Percentiles rank a stretch among this genome's conserved stretches.
phyloP scores from a whole-genome alignment of 768 basidiomycete species.

The Daedalea quercina region DNA sequence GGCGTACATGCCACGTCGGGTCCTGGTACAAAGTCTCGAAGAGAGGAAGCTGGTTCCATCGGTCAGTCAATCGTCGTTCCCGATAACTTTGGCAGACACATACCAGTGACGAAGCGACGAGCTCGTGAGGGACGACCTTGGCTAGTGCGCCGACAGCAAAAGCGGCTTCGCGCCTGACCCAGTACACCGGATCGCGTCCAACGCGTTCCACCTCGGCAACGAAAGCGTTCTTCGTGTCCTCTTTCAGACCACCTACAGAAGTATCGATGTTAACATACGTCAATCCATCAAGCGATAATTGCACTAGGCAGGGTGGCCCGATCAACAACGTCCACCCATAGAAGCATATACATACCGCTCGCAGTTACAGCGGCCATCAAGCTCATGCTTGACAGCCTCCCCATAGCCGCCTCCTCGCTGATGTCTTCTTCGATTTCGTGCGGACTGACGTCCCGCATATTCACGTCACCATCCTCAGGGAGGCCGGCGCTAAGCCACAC shows the following conservation, averaged over 20 bases:
- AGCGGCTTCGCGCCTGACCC: constrained; percentile 81
- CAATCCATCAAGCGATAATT: background rate
- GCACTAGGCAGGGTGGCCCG: background rate
- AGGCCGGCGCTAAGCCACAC: constrained; percentile 3
- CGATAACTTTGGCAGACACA: constrained; percentile 15
- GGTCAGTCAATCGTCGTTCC: background rate
- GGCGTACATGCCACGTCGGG: constrained; percentile 73
- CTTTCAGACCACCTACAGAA: constrained; percentile 43
- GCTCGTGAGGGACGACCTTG: constrained; percentile 75
- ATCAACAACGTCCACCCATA: background rate
- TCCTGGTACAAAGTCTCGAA: constrained; percentile 70
- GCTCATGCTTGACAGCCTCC: constrained; percentile 88
- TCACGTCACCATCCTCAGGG: constrained; percentile 2
- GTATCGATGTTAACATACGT: background rate
- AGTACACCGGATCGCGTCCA: constrained; percentile 57
- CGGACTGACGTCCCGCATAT: constrained; percentile 4
- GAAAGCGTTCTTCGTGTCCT: constrained; percentile 54
- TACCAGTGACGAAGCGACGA: constrained; percentile 60
- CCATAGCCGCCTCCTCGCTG: constrained; percentile 73
- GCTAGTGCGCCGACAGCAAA: constrained; percentile 86
- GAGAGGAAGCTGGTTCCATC: constrained; percentile 59
- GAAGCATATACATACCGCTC: constrained; percentile 44
- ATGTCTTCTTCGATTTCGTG: constrained; percentile 20
- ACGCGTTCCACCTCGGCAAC: constrained; percentile 71
- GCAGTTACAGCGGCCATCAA: constrained; percentile 85